Base-by-base conservation (phyloP, 2,329 filamentous ascomycete species). In the Colletotrichum sp. region DNA sequence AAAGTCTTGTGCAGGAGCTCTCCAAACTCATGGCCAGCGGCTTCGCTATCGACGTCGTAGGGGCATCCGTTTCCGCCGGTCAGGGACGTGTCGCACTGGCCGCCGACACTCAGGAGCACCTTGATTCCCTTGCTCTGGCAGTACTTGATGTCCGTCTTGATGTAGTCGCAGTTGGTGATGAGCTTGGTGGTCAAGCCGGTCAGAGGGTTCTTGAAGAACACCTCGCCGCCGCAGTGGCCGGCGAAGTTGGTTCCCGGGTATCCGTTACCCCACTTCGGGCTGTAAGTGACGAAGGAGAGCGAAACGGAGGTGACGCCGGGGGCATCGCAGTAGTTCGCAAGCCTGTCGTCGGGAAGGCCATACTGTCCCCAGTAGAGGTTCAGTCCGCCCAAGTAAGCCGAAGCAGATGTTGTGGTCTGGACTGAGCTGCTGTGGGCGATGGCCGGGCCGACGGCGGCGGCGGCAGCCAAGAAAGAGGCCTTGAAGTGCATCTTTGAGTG, bases 341-440 rank as follows among this genome's bases (percentile, higher is more conserved):
- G 81, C 28, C 80, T 64, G 26, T 85, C 83, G 30, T 69, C 68
- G 24, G 71, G 18, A 21, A 67, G 66, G 7, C 81, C 80, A 21
- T 78, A 73, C 81, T 87, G 85, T 14, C 86, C 86, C 84, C 85
- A 87, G 80, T 87, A 86, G 32, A 84, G 84, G 77, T 86, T 85
- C n/a, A 86, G 79, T 16, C 81, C 81, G 43, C 83, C 83, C 61
- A 64, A 43, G 21, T 60, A 59, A 52, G 48, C 21, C 16, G 43
- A 57, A 4, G 39, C 16, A n/a, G 65, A 55, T 1, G 39, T 28
- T 1, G 39, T 69, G 18, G 66, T 59, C 30, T 32, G 39, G 21
- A 57, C 13, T 26, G 59, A 24, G 69, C 26, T 30, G 63, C 9
- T 52, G 59, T 68, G 55, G 30, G 77, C 77, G 48, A 78, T 32